phyloP scores from a whole-genome alignment of 2,329 filamentous ascomycete species.

The Penicillium sp. region DNA sequence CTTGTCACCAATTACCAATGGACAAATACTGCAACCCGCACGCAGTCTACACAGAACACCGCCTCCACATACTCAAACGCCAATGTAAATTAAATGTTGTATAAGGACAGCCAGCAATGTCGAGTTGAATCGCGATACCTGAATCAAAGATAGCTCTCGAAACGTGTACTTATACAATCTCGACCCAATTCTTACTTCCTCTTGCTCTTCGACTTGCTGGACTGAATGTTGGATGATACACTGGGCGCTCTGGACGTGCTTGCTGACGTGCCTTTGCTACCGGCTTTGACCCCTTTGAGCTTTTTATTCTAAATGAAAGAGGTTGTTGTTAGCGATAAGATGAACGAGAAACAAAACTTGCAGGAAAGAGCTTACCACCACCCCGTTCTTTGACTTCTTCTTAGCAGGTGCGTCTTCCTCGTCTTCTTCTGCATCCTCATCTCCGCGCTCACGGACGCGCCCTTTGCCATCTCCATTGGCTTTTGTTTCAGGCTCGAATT shows the following conservation, averaged over 20 bases:
- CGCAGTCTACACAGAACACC: not conserved
- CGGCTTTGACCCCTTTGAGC: slow-evolving; percentile 77
- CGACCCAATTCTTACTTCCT: slow-evolving; percentile 41
- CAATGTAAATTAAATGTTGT: slow-evolving; percentile 2
- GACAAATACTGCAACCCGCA: not conserved
- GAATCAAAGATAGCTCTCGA: not conserved
- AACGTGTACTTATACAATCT: not conserved
- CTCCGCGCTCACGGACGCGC: slow-evolving; percentile 57
- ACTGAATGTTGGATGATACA: slow-evolving; percentile 65
- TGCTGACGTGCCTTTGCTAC: slow-evolving; percentile 70
- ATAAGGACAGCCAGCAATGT: not conserved
- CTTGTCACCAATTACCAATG: not conserved
- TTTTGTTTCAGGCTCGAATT: slow-evolving; percentile 67
- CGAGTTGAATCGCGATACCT: not conserved
- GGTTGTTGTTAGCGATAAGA: not conserved
- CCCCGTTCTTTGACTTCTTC: slow-evolving; percentile 67
- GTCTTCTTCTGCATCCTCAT: slow-evolving; percentile 76
- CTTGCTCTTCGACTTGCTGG: slow-evolving; percentile 47
- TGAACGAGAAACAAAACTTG: not conserved
- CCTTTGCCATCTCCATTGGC: slow-evolving; percentile 67
- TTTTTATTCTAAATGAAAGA: slow-evolving; percentile 71
- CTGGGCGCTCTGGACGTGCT: slow-evolving; percentile 82
- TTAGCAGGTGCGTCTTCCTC: slow-evolving; percentile 92
- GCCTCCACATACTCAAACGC: slow-evolving; percentile 6
- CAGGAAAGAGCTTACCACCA: slow-evolving; percentile 52